Base-by-base conservation (phyloP, 2,329 filamentous ascomycete species). In the Aspergillus sp. region DNA sequence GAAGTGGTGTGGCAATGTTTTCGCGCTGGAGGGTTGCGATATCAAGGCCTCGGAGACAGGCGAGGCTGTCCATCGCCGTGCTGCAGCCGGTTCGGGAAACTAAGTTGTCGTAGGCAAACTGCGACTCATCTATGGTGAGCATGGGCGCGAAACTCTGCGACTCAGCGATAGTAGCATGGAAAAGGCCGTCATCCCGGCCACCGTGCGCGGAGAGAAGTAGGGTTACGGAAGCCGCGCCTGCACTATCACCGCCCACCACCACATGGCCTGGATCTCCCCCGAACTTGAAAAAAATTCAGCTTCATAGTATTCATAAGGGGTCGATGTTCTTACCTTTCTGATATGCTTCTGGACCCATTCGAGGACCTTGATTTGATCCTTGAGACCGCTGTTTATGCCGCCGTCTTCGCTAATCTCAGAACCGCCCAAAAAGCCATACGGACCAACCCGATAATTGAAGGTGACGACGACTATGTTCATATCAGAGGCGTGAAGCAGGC, bases 391-490 rank as follows among this genome's bases (percentile, higher is more conserved):
- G 70, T 92, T 92, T 36, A 86, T 68, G 56, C 81, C 83, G 3
- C 83, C 81, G 4, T 73, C 62, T 62, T 59, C 32, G 32, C 74
- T 62, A 1, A 87, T 72, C 63, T 88, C 81, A 15, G 81, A 74
- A 55, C 85, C 79, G 2, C 84, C 83, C 12, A 93, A 78, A 68
- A 92, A 93, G 0, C 90, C 89, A 63, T 86, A 91, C 0, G 84
- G 81, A 0, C 89, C 89, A 11, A 93, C 88, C 5, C 90, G 85
- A 68, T 93, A 92, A 73, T 91, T 92, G 73, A 90, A 82, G 9
- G 81, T 87, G 2, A 93, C 87, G 0, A 91, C 84, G 0, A 93
- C 75, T 24, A 91, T 86, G 47, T 83, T 79, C 56, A 82, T 75
- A 38, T 80, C 78, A 17, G 83, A 83, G 0, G 85, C 86, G 30